Evolutionary conservation across 2,329 filamentous ascomycete genomes (phyloP), one percentile per base, ranked within the genome.

Genomic region (Aspergillus puulaauensis): DNA sequence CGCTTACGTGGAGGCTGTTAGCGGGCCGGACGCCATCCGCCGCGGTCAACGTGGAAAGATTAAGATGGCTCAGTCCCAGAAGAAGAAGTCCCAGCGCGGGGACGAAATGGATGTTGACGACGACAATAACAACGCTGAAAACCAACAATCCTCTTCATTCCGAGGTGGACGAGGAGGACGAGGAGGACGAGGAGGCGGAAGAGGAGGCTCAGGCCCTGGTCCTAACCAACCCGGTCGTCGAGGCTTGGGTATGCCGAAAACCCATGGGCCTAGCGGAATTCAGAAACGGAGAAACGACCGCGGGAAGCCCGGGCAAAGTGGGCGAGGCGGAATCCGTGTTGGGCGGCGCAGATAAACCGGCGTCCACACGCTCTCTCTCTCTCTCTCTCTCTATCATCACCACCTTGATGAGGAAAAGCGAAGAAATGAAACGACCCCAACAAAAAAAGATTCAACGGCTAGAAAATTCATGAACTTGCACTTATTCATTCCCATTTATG

Each of bases 1-100:
- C 66, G 84, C 84, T 24, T 86, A 87, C 66, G 79, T 86, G 44
- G 80, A 81, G 45, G 85, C 85, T 11, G 82, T 87, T 57, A 82
- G 81, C 55, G 83, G 85, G 21, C 81, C 82, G 23, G 82, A 86
- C 67, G 82, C 83, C 8, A 79, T 83, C 35, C 78, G 82, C 58
- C 75, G 82, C 33, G 84, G 84, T 37, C 83, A 85, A 67, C 81
- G 81, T 66, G 84, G 85, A 12, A 83, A 83, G 66, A 72, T 87
- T 61, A 86, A 85, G 75, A 84, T 87, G 68, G 82, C 80, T 54
- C 73, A 80, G 74, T 66, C 70, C 54, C 65, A 72, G 57, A 70
- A 71, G 60, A 74, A 62, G 35, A 65, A 68, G 54, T 70, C 58
- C 59, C 69, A 67, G 58, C 74, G 77, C 19, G 72, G 68, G 40